These are phyloP conservation scores for Erysimum cheiri DNA, from an alignment of 441 rosid genomes.

Conservation along the genomic window DNA sequence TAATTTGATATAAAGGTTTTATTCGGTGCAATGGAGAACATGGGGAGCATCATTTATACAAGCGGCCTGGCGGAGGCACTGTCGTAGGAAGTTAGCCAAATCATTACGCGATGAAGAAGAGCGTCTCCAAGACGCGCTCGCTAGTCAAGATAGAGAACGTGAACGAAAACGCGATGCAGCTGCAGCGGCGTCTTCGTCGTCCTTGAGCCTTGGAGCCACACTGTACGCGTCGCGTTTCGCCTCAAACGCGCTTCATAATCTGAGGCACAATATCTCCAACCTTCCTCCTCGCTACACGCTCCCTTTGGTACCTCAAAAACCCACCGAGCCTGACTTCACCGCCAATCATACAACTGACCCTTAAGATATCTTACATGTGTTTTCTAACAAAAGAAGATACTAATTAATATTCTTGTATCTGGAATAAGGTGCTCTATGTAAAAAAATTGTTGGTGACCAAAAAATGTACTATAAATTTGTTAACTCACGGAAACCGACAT, in stretches of 20 bases:
- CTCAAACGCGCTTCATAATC: slow-evolving; percentile 53
- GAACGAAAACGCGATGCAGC: neutral
- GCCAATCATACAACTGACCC: slow-evolving; percentile 32
- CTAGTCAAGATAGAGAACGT: slow-evolving; percentile 36
- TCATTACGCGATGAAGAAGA: slow-evolving; percentile 59
- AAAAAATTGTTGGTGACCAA: neutral
- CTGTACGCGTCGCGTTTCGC: slow-evolving; percentile 77
- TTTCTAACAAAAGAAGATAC: neutral
- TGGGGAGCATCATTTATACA: slow-evolving; percentile 66
- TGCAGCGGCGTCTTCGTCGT: slow-evolving; percentile 20
- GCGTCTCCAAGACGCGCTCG: slow-evolving; percentile 55
- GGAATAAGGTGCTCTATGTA: neutral
- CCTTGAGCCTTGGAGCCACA: slow-evolving; percentile 62
- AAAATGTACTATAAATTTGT: slow-evolving; percentile 4
- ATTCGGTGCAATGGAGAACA: slow-evolving; percentile 62
- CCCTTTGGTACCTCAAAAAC: slow-evolving; percentile 65
- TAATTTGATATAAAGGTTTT: slow-evolving; percentile 38
- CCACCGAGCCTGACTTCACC: slow-evolving; percentile 70
- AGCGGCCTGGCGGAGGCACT: slow-evolving; percentile 60
- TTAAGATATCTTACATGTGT: slow-evolving; percentile 7
- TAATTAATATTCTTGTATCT: neutral
- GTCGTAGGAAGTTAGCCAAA: slow-evolving; percentile 52
- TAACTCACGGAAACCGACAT: neutral
- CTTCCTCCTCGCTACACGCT: slow-evolving; percentile 34
- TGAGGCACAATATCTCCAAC: slow-evolving; percentile 31